These are phyloP conservation scores for Acacia pycnantha DNA, from an alignment of 331 rosid genomes.

Conservation along the genomic window DNA sequence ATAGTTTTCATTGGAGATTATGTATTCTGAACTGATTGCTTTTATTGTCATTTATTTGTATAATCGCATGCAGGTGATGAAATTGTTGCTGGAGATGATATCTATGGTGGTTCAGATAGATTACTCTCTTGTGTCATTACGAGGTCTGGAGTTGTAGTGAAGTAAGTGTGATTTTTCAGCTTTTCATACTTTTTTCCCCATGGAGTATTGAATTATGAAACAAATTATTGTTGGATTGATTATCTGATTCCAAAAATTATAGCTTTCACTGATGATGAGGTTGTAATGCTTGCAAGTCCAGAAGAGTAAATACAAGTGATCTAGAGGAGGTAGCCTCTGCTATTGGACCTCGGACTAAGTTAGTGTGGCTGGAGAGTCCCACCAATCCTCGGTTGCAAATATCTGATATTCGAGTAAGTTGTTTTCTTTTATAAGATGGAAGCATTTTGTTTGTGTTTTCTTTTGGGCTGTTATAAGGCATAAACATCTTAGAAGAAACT, in stretches of 20 bases:
- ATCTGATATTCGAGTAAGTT: constrained; percentile 73
- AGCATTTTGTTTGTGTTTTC: background rate
- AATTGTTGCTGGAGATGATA: constrained; percentile 89
- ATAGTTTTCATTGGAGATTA: background rate
- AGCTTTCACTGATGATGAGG: constrained; percentile 14
- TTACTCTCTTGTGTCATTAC: constrained; percentile 79
- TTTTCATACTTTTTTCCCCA: constrained; percentile 6
- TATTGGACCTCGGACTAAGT: constrained; percentile 79
- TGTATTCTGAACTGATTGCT: constrained; percentile 4
- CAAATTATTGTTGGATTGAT: constrained; percentile 18
- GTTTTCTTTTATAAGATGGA: constrained; percentile 17
- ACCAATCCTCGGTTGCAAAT: constrained; percentile 85
- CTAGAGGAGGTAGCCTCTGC: constrained; percentile 82
- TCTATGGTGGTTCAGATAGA: constrained; percentile 90
- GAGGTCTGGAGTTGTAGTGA: constrained; percentile 77
- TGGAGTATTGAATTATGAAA: constrained; percentile 5
- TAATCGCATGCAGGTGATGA: constrained; percentile 66
- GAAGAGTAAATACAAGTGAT: constrained; percentile 81
- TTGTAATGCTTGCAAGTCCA: constrained; percentile 40
- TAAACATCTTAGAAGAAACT: background rate
- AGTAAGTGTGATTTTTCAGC: constrained; percentile 56
- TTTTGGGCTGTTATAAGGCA: background rate
- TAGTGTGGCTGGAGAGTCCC: constrained; percentile 98
- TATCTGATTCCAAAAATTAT: background rate
- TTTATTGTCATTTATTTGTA: background rate